Percentiles rank a stretch among this genome's conserved stretches.
phyloP scores from a whole-genome alignment of 495 filamentous ascomycete genomes.

The Chaetomium tenue region DNA sequence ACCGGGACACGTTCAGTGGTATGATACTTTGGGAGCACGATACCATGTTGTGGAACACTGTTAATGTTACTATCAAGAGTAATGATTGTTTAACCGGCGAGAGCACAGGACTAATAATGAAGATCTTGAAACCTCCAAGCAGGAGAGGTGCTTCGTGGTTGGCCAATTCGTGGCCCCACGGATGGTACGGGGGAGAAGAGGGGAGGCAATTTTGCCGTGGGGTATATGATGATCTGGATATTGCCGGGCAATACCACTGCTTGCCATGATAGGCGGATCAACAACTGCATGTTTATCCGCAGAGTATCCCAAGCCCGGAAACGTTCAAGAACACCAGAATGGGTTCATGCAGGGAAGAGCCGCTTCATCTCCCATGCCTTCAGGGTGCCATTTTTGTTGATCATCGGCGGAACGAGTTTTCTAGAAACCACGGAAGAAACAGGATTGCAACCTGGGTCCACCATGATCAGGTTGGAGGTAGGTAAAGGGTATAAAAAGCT shows the following conservation, averaged over 20 bases:
- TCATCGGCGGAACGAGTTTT: background rate
- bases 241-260: background rate
- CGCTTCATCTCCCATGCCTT: background rate
- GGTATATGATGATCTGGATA: constrained; percentile 5
- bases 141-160: background rate
- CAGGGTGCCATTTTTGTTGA: background rate
- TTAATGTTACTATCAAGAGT: background rate
- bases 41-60: background rate
- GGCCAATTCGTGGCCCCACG: background rate
- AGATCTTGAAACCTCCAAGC: constrained; percentile 9
- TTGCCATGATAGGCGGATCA: background rate
- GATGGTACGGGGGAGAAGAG: background rate
- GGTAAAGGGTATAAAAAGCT: background rate
- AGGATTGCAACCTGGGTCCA: background rate
- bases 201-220: constrained; percentile 10
- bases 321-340: background rate
- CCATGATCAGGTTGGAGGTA: background rate
- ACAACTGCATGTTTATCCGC: background rate
- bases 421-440: constrained; percentile 5
- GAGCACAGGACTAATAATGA: background rate
- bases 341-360: background rate
- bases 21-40: background rate
- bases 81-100: background rate
- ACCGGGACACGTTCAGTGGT: too few relatives aligned
- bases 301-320: background rate